Conservation (phyloP, 2,329 filamentous ascomycete species). For the Coniochaeta ligniaria region DNA sequence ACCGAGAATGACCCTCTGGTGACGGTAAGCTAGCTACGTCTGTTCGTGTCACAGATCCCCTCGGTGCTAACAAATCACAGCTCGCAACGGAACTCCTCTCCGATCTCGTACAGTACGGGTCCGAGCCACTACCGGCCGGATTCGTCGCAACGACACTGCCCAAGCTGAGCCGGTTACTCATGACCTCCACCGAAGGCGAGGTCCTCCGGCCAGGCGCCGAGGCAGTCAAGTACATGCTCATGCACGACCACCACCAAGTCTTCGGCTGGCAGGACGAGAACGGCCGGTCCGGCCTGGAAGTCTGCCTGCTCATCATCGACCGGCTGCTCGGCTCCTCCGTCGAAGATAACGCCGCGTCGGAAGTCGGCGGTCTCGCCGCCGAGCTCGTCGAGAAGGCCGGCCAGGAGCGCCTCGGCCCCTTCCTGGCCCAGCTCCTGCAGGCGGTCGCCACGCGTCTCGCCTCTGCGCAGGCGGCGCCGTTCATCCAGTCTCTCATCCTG, state of each 20-base stretch:
- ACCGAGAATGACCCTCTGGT: conserved; percentile 80
- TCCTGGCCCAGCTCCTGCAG: conserved; percentile 77
- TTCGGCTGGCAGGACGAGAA: conserved; percentile 77
- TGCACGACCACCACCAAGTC: conserved; percentile 84
- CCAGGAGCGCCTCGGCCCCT: conserved; percentile 82
- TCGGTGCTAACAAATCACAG: conserved; percentile 5
- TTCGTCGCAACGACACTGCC: conserved; percentile 83
- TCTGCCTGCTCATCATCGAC: conserved; percentile 86
- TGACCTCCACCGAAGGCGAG: conserved; percentile 80
- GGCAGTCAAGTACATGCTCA: conserved; percentile 80
- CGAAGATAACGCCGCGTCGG: conserved; percentile 91
- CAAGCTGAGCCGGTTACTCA: conserved; percentile 74
- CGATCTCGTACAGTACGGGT: conserved; percentile 73
- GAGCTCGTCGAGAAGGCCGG: conserved; percentile 95
- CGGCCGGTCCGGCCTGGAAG: conserved; percentile 77
- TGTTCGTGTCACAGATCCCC: neutral
- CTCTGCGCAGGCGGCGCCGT: conserved; percentile 74
- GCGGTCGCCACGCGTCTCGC: conserved; percentile 82
- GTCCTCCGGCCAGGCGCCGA: conserved; percentile 81
- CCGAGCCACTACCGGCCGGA: conserved; percentile 76
- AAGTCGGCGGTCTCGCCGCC: conserved; percentile 89
- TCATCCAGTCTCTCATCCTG: conserved; percentile 92
- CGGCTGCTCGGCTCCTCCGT: conserved; percentile 75
- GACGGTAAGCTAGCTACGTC: conserved; percentile 43
- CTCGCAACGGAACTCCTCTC: conserved; percentile 78